Percentiles rank a stretch among this genome's conserved stretches.
Evolutionary conservation across 176 grass and related monocot genomes (phyloP).

Genomic region (Areca catechu): DNA sequence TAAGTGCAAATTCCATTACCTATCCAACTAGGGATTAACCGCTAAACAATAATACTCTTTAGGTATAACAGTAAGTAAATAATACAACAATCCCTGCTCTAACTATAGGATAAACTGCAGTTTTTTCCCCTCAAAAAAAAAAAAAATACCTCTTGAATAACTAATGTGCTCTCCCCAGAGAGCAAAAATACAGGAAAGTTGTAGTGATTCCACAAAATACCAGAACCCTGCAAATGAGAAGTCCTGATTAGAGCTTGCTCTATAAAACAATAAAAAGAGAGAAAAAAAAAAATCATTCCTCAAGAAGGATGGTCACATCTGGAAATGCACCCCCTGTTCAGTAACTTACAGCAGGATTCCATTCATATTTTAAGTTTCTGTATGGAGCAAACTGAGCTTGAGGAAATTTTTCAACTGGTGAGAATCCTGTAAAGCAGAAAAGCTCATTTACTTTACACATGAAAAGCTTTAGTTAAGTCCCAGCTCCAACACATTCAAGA

Average conservation of each 20-base stretch:
- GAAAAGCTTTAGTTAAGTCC: too few relatives aligned
- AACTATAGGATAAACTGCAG: too few relatives aligned
- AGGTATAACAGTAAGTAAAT: too few relatives aligned
- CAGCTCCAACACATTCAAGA: background rate
- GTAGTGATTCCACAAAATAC: slow-evolving; percentile 81
- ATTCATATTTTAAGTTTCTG: slow-evolving; percentile 69
- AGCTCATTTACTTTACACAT: background rate
- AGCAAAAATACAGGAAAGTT: slow-evolving; percentile 95
- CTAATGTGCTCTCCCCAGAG: slow-evolving; percentile 40
- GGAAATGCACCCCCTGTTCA: slow-evolving; percentile 3
- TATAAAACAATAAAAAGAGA: background rate
- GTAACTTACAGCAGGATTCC: slow-evolving; percentile 91
- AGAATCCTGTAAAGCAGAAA: slow-evolving; percentile 49
- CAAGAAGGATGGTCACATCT: too few relatives aligned
- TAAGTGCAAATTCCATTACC: too few relatives aligned
- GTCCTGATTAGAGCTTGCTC: background rate
- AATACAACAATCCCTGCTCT: too few relatives aligned
- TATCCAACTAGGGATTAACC: too few relatives aligned
- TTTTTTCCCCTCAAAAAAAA: background rate
- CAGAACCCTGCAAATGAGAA: slow-evolving; percentile 71
- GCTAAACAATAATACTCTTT: too few relatives aligned
- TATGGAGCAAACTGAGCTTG: slow-evolving; percentile 89
- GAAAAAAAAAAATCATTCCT: too few relatives aligned
- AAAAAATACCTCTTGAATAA: slow-evolving; percentile 55
- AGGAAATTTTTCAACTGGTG: slow-evolving; percentile 90